Evolutionary conservation across 352 stramenopile species (phyloP).

Genomic region (Sclerospora graminicola): DNA sequence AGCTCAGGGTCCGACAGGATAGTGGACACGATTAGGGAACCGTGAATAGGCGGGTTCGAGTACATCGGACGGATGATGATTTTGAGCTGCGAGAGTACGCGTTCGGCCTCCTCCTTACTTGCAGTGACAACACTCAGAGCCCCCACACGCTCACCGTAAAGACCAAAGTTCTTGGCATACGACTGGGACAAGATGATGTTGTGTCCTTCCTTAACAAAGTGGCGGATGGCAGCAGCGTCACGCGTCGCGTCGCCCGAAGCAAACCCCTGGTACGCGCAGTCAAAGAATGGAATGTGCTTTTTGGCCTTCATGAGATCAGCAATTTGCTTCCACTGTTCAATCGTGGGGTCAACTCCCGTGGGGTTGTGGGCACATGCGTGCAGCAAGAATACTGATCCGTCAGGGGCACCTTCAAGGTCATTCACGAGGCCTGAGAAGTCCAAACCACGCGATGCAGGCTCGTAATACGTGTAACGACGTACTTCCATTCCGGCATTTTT

Average conservation of each 20-base stretch:
- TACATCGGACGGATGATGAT: constrained; percentile 98
- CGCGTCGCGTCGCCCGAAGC: constrained; percentile 93
- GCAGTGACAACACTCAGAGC: constrained; percentile 92
- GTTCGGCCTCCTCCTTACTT: constrained; percentile 91
- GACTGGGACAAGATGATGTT: constrained; percentile 95
- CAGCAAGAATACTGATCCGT: constrained; percentile 94
- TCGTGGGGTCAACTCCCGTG: constrained; percentile 95
- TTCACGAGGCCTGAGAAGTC: constrained; percentile 92
- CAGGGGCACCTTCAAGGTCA: constrained; percentile 90
- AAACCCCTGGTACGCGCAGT: constrained; percentile 99
- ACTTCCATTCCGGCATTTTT: constrained; percentile 79
- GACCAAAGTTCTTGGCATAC: constrained; percentile 99
- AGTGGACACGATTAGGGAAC: constrained; percentile 95
- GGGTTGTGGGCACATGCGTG: constrained; percentile 99
- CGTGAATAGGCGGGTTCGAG: constrained; percentile 98
- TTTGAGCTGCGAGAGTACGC: constrained; percentile 97
- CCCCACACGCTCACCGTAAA: constrained; percentile 98
- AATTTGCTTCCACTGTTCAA: constrained; percentile 98
- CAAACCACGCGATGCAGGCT: constrained; percentile 75
- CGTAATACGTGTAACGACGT: constrained; percentile 79
- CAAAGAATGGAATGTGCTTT: constrained; percentile 97
- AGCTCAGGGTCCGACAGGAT: constrained; percentile 91
- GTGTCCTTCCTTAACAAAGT: constrained; percentile 98
- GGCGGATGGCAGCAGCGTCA: constrained; percentile 92
- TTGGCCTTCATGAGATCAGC: constrained; percentile 92